Conservation (phyloP, 768 basidiomycete species). For the Auricularia heimuer region DNA sequence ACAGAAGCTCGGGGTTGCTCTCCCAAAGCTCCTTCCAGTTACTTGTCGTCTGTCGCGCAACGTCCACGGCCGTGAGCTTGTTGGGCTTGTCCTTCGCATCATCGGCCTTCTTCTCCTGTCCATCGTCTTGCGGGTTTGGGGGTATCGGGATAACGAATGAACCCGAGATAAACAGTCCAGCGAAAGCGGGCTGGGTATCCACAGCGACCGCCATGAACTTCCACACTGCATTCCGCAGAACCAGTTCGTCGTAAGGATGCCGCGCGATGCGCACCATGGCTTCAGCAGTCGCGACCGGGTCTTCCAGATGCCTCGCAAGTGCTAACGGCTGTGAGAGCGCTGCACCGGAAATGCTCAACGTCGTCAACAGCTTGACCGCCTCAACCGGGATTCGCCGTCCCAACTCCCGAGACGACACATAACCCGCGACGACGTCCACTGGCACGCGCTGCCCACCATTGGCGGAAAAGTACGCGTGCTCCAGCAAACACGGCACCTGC, state of each 20-base stretch:
- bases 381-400: slow-evolving; percentile 54
- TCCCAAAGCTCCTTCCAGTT: slow-evolving; percentile 73
- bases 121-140: slow-evolving; percentile 14
- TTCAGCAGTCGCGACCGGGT: slow-evolving; percentile 62
- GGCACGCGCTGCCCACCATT: slow-evolving; percentile 51
- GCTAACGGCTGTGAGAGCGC: slow-evolving; percentile 53
- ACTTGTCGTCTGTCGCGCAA: slow-evolving; percentile 55
- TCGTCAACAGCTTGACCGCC: slow-evolving; percentile 56
- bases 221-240: slow-evolving; percentile 72
- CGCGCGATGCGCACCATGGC: slow-evolving; percentile 62
- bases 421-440: slow-evolving; percentile 61
- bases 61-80: slow-evolving; percentile 48
- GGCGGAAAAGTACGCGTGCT: slow-evolving; percentile 55
- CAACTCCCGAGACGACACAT: slow-evolving; percentile 55
- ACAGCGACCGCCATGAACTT: slow-evolving; percentile 71
- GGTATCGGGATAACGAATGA: slow-evolving; percentile 43
- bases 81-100: slow-evolving; percentile 13
- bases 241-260: slow-evolving; percentile 70
- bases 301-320: slow-evolving; percentile 66
- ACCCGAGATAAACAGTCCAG: slow-evolving; percentile 68
- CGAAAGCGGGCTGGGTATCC: slow-evolving; percentile 79
- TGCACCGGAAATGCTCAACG: slow-evolving; percentile 51
- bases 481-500: slow-evolving; percentile 39
- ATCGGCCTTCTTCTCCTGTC: slow-evolving; percentile 22
- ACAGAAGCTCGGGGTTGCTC: slow-evolving; percentile 62